Evolutionary conservation across 495 filamentous ascomycete genomes (phyloP).

Genomic region (Penicillium psychrofluorescens): DNA sequence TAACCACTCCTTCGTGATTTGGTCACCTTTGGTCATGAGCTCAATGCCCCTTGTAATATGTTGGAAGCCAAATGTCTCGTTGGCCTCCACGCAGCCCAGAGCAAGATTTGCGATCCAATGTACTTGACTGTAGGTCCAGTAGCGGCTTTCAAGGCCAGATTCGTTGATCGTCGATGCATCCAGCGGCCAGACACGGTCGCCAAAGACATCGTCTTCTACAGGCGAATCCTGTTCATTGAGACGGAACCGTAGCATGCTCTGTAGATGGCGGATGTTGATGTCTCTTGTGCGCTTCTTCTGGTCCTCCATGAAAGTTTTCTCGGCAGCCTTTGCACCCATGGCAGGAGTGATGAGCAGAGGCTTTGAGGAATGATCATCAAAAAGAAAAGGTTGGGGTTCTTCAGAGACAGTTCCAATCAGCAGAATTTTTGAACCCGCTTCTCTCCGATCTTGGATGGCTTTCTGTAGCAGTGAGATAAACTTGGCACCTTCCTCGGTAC

Average conservation of each 20-base stretch:
- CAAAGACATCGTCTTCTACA: conserved; percentile 28
- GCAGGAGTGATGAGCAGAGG: conserved; percentile 46
- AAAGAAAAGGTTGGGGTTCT: conserved; percentile 23
- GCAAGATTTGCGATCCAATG: conserved; percentile 55
- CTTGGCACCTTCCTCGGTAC: conserved; percentile 51
- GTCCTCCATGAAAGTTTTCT: conserved; percentile 33
- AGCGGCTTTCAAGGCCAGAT: conserved; percentile 42
- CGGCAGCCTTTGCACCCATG: conserved; percentile 23
- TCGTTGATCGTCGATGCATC: conserved; percentile 26
- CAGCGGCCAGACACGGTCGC: conserved; percentile 27
- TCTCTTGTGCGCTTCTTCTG: conserved; percentile 44
- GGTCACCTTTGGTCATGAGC: conserved; percentile 30
- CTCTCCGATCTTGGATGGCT: conserved; percentile 62
- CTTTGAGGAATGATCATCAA: conserved; percentile 41
- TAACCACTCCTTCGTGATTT: conserved; percentile 29
- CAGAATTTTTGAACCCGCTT: conserved; percentile 59
- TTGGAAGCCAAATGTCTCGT: conserved; percentile 29
- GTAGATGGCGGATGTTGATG: conserved; percentile 65
- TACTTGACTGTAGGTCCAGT: conserved; percentile 54
- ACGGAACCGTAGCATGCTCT: conserved; percentile 52
- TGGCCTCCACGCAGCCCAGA: conserved; percentile 45
- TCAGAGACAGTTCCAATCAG: conserved; percentile 63
- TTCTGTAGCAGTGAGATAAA: conserved; percentile 60
- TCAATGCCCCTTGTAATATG: conserved; percentile 33
- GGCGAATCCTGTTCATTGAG: conserved; percentile 27